Evolutionary conservation across 495 filamentous ascomycete species (phyloP), one percentile per base, ranked within the genome.

Genomic region (Penicillium canescens): DNA sequence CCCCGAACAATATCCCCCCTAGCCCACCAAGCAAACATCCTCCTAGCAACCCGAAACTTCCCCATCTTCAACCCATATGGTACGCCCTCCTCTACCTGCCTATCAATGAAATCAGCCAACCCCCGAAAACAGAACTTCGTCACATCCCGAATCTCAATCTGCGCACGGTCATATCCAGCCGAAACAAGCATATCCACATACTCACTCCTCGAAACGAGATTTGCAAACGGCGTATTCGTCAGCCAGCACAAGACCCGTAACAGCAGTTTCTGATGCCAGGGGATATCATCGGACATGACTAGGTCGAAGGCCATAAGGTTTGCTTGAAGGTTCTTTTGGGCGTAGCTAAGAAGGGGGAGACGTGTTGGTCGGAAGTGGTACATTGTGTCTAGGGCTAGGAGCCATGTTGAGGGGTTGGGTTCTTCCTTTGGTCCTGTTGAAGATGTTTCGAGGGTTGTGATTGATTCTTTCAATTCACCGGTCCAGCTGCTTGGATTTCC

Each of bases 341-440:
- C 71, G 50, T 71, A 67, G 9, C 59, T 26, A 20, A 80, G 59
- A 24, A 79, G 60, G 0, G 72, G 66, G 11, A 58, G 46, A 5
- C 78, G 68, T 0, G 78, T 79, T 1, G 79, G 79, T 1, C 61
- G 57, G 62, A 80, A 80, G 50, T 82, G 77, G 40, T 80, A 80
- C 3, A 79, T 48, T 8, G 74, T 75, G 54, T 82, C 79, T 1
- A 81, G 69, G 3, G 74, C 79, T 11, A 81, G 65, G 13, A 82
- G 65, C 75, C 75, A 80, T 16, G 44, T 71, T 11, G 54, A 46
- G 5, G 34, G 41, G 10, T 45, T 20, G 3, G 28, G 37, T 12
- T 26, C 9, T 16, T 49, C 14, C n/a, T 12, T 38, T 40, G 13
- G 2, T 39, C 39, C 13, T 12, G 51, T n/a, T n/a, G n/a, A n/a